Base-by-base conservation (phyloP, 306 rosid species). In the Quercus wislizeni region DNA sequence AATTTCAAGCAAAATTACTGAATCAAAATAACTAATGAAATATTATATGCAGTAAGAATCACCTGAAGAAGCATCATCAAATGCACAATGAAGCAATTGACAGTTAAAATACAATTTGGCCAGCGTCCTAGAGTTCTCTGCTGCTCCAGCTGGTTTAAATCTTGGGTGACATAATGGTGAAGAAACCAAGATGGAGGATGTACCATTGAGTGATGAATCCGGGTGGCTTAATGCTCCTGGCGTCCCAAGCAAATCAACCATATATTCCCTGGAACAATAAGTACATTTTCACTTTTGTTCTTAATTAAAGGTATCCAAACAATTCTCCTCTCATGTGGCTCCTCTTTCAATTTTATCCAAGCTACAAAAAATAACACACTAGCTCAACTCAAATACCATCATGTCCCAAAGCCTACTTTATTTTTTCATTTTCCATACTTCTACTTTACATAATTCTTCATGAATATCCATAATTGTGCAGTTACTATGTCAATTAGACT, bases 131-230 rank as follows among this genome's bases (percentile, higher is more conserved):
- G 90, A 90, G 89, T 84, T 90, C 71, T 84, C 86, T 65, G 88
- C 54, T 57, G 86, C 57, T 80, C 88, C 95, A 80, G 79, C 94
- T 69, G 91, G 86, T 81, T 91, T 94, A 80, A 90, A 75, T 85
- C 91, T 89, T 75, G 97, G 99, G 86, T 91, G 90, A 57, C 97
- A 93, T 84, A 94, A 79, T 9, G 97, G 99, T 10, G 99, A 92
- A 79, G 97, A 88, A 77, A 90, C 89, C 78, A 81, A 81, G 82
- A 91, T 83, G 82, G 97, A 91, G 64, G 95, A 86, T 73, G 97
- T 92, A 76, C 97, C 92, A 85, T 94, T 92, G 79, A 92, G 92
- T 15, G 89, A 81, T 77, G 99, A 91, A 92, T 94, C 95, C 21
- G 97, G 99, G 79, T 86, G 93, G 28, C 87, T 82, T 69, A 87